Evolutionary conservation across 352 stramenopile genomes (phyloP).

Genomic region (Pseudoperonospora humuli): DNA sequence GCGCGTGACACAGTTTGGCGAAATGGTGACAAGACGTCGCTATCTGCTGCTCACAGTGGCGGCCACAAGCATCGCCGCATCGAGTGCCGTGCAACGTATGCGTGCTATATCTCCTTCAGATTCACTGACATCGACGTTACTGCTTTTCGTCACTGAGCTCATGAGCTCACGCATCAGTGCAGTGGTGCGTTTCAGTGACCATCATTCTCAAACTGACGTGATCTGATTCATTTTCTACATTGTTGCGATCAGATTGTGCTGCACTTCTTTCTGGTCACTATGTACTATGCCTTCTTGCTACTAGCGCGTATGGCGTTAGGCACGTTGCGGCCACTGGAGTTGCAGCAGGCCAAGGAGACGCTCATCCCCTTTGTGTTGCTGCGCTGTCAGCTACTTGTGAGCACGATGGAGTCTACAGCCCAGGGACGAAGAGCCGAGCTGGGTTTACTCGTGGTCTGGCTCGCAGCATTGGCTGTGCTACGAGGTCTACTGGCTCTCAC

Average conservation of each 20-base stretch:
- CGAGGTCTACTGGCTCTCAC: conserved; percentile 53
- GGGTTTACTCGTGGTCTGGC: conserved; percentile 53
- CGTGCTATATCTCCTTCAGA: conserved; percentile 9
- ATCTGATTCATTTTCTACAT: conserved; percentile 2
- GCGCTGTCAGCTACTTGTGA: conserved; percentile 62
- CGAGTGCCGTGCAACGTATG: conserved; percentile 37
- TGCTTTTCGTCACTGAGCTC: conserved; percentile 37
- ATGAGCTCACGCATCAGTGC: conserved; percentile 48
- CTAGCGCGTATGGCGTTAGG: conserved; percentile 41
- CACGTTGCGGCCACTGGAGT: conserved; percentile 38
- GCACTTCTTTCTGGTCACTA: conserved; percentile 58
- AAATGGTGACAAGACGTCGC: conserved; percentile 40
- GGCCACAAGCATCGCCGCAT: conserved; percentile 45
- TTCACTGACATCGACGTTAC: conserved; percentile 2
- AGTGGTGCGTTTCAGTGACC: conserved; percentile 28
- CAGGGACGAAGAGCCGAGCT: conserved; percentile 26
- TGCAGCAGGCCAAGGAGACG: conserved; percentile 77
- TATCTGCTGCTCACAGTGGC: conserved; percentile 60
- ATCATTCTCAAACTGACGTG: conserved; percentile 8
- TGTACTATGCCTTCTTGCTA: conserved; percentile 59
- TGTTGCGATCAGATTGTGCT: conserved; percentile 42
- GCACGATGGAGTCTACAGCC: conserved; percentile 42
- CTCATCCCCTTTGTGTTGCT: conserved; percentile 72
- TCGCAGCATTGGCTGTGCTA: conserved; percentile 51
- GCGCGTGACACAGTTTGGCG: conserved; percentile 20